These are phyloP conservation scores for Termitomyces eurrhizus DNA, from an alignment of 768 basidiomycete species.

Conservation along the genomic window DNA sequence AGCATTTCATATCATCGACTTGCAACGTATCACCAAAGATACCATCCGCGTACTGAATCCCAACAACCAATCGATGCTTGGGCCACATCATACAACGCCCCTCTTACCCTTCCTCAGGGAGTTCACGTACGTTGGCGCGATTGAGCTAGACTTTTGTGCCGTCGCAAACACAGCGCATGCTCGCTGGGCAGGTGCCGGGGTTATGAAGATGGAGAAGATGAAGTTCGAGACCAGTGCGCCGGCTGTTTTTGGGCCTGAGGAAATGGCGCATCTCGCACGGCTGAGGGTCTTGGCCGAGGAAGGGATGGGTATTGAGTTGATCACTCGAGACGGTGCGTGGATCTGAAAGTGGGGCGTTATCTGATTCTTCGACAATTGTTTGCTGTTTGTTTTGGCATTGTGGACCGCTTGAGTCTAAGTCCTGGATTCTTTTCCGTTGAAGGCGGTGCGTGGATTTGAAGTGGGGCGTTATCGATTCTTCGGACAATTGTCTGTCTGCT, in stretches of 20 bases:
- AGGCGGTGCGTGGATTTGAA: slow-evolving; percentile 10
- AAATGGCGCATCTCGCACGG: slow-evolving; percentile 1
- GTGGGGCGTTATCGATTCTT: not conserved
- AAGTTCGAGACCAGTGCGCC: slow-evolving; percentile 3
- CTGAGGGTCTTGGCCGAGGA: slow-evolving; percentile 5
- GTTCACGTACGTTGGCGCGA: slow-evolving; percentile 9
- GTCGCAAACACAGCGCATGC: slow-evolving; percentile 11
- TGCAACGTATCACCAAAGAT: slow-evolving; percentile 14
- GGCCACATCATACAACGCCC: not conserved
- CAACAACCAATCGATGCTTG: slow-evolving; percentile 4
- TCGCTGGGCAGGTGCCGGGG: slow-evolving; percentile 8
- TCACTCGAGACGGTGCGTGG: slow-evolving; percentile 8
- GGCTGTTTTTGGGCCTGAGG: not conserved
- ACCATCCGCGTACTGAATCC: slow-evolving; percentile 15
- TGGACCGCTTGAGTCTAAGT: not conserved
- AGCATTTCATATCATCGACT: slow-evolving; percentile 10
- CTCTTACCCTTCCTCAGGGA: slow-evolving; percentile 10
- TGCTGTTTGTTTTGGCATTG: not conserved
- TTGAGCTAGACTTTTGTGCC: slow-evolving; percentile 5
- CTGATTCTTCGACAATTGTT: not conserved
- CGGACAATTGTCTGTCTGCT: not conserved
- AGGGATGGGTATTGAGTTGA: slow-evolving; percentile 5
- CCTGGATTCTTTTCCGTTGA: not conserved
- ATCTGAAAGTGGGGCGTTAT: not conserved
- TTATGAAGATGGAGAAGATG: slow-evolving; percentile 7